phyloP scores from a whole-genome alignment of 768 basidiomycete species.

The Pisolithus microcarpus region DNA sequence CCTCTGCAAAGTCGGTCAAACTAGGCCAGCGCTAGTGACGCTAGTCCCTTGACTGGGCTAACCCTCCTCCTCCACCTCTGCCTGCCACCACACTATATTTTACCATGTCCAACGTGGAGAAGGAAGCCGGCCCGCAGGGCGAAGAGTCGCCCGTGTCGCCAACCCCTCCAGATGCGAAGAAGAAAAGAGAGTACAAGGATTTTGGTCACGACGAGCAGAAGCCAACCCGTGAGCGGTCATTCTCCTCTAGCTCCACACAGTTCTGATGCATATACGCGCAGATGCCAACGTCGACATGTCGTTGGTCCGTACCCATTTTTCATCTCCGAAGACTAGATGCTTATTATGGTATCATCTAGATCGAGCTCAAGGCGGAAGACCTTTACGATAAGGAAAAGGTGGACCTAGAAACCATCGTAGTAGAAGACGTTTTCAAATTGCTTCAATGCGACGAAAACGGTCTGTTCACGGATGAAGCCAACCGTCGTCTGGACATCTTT shows the following conservation, averaged over 20 bases:
- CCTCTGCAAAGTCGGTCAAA: background rate
- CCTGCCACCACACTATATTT: background rate
- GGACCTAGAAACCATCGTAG: conserved; percentile 93
- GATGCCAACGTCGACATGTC: conserved; percentile 88
- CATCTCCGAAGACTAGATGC: background rate
- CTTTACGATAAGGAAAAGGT: conserved; percentile 99
- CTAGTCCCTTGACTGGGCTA: conserved; percentile 10
- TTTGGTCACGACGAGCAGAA: conserved; percentile 68
- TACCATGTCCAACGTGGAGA: conserved; percentile 40
- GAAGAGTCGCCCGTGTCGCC: conserved; percentile 34
- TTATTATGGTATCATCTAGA: conserved; percentile 30
- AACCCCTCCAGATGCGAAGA: conserved; percentile 29
- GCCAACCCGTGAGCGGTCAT: conserved; percentile 50
- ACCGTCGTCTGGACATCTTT: conserved; percentile 83
- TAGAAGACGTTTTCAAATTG: conserved; percentile 95
- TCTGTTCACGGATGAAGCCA: conserved; percentile 67
- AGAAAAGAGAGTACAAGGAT: conserved; percentile 84
- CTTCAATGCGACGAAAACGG: conserved; percentile 86
- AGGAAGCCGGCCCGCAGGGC: conserved; percentile 58
- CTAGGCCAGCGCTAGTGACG: conserved; percentile 11
- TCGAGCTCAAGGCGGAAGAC: conserved; percentile 88
- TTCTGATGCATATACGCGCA: conserved; percentile 21
- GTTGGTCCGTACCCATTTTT: conserved; percentile 36
- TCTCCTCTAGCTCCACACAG: background rate
- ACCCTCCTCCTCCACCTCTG: background rate